phyloP scores from a whole-genome alignment of 768 basidiomycete genomes.

The Hirschioporus abietinus region DNA sequence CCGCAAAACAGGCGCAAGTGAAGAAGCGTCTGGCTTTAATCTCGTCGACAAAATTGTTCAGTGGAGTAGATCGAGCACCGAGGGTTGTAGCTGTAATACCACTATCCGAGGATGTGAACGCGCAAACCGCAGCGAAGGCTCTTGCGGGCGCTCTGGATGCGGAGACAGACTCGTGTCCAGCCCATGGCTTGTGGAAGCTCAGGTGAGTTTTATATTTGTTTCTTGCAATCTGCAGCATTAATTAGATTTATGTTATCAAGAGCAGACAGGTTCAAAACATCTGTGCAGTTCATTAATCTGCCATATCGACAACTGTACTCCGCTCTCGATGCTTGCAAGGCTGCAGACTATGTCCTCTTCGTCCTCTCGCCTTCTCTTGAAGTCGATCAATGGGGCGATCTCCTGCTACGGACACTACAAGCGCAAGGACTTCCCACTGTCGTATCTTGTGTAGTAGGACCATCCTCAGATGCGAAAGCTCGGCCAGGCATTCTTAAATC shows the following conservation, averaged over 20 bases:
- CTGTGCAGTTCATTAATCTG: conserved; percentile 79
- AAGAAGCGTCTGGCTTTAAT: conserved; percentile 65
- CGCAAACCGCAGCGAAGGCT: conserved; percentile 44
- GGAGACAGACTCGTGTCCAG: conserved; percentile 44
- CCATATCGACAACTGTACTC: conserved; percentile 68
- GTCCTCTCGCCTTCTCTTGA: conserved; percentile 77
- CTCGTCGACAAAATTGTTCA: conserved; percentile 73
- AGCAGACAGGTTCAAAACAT: conserved; percentile 86
- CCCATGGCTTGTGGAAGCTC: conserved; percentile 58
- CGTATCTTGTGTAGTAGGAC: conserved; percentile 52
- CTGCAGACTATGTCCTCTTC: conserved; percentile 87
- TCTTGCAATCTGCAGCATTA: conserved; percentile 5
- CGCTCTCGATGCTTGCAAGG: conserved; percentile 79
- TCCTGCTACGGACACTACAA: conserved; percentile 80
- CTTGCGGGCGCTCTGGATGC: conserved; percentile 59
- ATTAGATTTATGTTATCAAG: conserved; percentile 32
- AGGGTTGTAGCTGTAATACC: conserved; percentile 87
- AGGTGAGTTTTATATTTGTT: conserved; percentile 40
- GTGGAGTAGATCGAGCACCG: conserved; percentile 71
- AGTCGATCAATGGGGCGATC: conserved; percentile 83
- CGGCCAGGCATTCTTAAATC: conserved; percentile 74
- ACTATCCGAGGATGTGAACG: conserved; percentile 60
- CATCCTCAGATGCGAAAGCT: conserved; percentile 46
- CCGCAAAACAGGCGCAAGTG: conserved; percentile 76
- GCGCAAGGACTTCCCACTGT: conserved; percentile 87